Base-by-base conservation (phyloP, 2,329 filamentous ascomycete species). In the Alternaria rosae region DNA sequence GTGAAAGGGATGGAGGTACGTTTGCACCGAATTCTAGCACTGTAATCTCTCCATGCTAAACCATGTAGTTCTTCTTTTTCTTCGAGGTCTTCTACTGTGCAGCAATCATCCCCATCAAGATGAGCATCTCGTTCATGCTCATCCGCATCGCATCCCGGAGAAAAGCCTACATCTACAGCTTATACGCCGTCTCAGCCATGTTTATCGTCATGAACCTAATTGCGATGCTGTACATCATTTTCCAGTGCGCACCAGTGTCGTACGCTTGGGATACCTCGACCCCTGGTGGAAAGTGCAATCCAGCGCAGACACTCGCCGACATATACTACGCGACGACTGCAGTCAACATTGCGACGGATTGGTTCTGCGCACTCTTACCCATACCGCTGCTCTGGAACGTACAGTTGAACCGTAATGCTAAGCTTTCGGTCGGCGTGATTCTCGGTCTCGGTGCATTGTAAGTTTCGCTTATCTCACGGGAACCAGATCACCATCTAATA, bases 101-200 rank as follows among this genome's bases (percentile, higher is more conserved):
- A 3, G 58, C 58, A 6, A 61, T 61, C 26, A 61, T 61, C 15
- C 58, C 58, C 7, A 57, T 61, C 23, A 61, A 61, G n/a, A 48
- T 61, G n/a, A 61, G 58, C n/a, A 61, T 57, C 11, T 57, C 58
- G 6, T 61, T 61, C 41, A 61, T 61, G 58, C 58, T 57, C 38
- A 61, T 61, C 13, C 58, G 58, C 9, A 57, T 61, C 23, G 58
- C 58, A 12, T 61, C 58, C 5, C 45, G 54, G 15, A 61, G 47
- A 41, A 45, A 26, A 6, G 10, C 17, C 17, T 61, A 57, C 25
- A 52, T 61, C 11, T 61, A 47, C 58, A 57, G 54, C 41, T 30
- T 61, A 30, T 61, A 57, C 43, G 38, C 28, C 3, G 54, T 61
- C 8, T 61, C 58, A 23, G 47, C 54, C 30, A 57, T 61, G 58